These are phyloP conservation scores for Termitomyces titanicus DNA, from an alignment of 768 basidiomycete species.

Conservation along the genomic window DNA sequence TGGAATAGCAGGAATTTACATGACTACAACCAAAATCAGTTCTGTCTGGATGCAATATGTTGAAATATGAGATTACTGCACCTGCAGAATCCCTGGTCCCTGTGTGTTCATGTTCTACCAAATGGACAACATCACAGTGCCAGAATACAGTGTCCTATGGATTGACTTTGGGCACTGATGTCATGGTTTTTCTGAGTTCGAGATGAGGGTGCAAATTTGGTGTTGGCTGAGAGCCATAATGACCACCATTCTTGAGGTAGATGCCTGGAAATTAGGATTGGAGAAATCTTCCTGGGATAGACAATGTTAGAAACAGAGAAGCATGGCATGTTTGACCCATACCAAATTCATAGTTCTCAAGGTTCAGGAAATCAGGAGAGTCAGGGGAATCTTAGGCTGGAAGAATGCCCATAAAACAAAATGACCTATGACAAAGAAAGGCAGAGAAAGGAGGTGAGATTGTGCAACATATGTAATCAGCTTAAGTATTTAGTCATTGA, in stretches of 20 bases:
- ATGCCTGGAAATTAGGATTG: slow-evolving; percentile 52
- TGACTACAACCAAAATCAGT: slow-evolving; percentile 37
- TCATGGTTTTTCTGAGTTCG: slow-evolving; percentile 60
- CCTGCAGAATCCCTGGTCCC: slow-evolving; percentile 56
- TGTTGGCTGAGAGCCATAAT: slow-evolving; percentile 44
- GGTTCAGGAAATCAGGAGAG: slow-evolving; percentile 39
- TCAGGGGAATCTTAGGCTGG: slow-evolving; percentile 38
- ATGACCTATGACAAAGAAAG: too few species aligned
- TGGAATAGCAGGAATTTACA: slow-evolving; percentile 78
- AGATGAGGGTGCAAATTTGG: slow-evolving; percentile 65
- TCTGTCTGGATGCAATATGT: neutral
- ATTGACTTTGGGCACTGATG: slow-evolving; percentile 62
- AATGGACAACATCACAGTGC: slow-evolving; percentile 59
- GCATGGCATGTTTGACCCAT: neutral
- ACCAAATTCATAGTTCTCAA: slow-evolving; percentile 57
- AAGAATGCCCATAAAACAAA: slow-evolving; percentile 82
- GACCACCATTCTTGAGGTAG: slow-evolving; percentile 32
- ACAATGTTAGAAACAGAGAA: neutral
- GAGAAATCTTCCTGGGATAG: slow-evolving; percentile 34
- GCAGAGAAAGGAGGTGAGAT: too few species aligned
- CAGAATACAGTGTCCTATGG: slow-evolving; percentile 81
- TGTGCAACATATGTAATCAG: too few species aligned
- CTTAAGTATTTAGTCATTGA: too few species aligned
- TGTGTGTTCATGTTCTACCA: slow-evolving; percentile 48
- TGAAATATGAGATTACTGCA: slow-evolving; percentile 17